A percentile compares a stretch with the other conserved stretches of the same genome.
phyloP scores from a whole-genome alignment of 2,329 filamentous ascomycete species.

The Diaporthe australafricana region DNA sequence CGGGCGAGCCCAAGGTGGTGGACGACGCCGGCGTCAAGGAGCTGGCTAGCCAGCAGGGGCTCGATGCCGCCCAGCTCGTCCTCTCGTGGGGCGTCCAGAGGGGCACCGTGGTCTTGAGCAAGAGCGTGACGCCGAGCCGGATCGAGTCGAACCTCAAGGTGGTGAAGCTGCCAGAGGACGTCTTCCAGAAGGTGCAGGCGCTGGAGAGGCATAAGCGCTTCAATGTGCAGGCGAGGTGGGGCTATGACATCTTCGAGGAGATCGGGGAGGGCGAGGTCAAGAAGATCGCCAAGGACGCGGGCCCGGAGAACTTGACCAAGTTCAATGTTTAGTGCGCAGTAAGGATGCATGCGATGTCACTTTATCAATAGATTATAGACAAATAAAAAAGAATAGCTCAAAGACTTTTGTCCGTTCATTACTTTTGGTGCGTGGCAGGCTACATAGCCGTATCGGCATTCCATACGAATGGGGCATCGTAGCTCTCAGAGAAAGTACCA shows the following conservation, averaged over 20 bases:
- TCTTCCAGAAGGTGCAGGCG: conserved; percentile 50
- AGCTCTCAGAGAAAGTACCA: conserved; percentile 19
- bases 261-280: conserved; percentile 50
- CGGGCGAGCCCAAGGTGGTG: conserved; percentile 54
- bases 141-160: conserved; percentile 56
- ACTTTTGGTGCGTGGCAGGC: background rate
- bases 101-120: conserved; percentile 57
- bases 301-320: conserved; percentile 50
- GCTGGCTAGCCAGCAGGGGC: conserved; percentile 55
- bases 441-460: background rate
- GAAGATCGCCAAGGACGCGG: conserved; percentile 48
- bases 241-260: conserved; percentile 58
- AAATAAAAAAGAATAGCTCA: background rate
- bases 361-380: background rate
- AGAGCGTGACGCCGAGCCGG: conserved; percentile 56
- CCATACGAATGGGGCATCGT: conserved; percentile 14
- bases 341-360: background rate
- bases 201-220: conserved; percentile 57
- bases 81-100: conserved; percentile 59
- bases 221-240: conserved; percentile 56
- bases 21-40: conserved; percentile 61
- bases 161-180: conserved; percentile 49
- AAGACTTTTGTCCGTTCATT: background rate
- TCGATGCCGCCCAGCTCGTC: conserved; percentile 55
- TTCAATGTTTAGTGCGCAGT: conserved; percentile 43